Evolutionary conservation across 306 rosid species (phyloP).

Genomic region (Ammopiptanthus mongolicus): DNA sequence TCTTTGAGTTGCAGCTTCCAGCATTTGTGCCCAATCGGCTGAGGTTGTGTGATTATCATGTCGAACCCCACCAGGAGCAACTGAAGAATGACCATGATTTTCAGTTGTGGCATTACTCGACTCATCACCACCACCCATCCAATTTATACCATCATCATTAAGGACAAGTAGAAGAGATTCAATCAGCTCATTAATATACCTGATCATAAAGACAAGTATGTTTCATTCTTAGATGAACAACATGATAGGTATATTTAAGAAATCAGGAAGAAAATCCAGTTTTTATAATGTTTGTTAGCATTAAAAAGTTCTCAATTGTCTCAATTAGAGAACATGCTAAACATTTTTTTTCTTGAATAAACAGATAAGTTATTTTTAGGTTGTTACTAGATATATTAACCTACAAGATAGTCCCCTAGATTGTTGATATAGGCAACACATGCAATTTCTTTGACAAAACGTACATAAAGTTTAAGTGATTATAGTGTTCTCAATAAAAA

Average conservation of each 20-base stretch:
- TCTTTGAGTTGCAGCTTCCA: conserved; percentile 83
- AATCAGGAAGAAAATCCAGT: not conserved
- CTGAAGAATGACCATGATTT: conserved; percentile 40
- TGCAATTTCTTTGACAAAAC: not conserved
- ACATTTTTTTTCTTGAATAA: not conserved
- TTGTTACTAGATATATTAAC: not conserved
- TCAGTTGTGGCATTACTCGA: conserved; percentile 37
- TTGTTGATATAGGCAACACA: not conserved
- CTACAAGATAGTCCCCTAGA: not conserved
- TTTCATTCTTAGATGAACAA: not conserved
- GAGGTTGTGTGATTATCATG: conserved; percentile 34
- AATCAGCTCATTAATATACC: conserved; percentile 80
- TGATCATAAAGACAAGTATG: conserved; percentile 35
- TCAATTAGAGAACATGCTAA: not conserved
- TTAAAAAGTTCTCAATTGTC: not conserved
- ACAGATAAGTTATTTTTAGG: not conserved
- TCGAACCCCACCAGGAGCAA: conserved; percentile 22
- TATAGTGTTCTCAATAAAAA: not conserved
- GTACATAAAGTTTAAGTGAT: too few relatives aligned
- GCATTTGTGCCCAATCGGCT: conserved; percentile 76
- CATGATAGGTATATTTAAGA: not conserved
- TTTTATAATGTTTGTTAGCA: not conserved
- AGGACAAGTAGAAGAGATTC: conserved; percentile 57
- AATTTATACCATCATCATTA: conserved; percentile 40
- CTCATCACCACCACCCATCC: conserved; percentile 34